These are phyloP conservation scores for Clavariopsis aquatica DNA, from an alignment of 495 filamentous ascomycete genomes.

Conservation along the genomic window DNA sequence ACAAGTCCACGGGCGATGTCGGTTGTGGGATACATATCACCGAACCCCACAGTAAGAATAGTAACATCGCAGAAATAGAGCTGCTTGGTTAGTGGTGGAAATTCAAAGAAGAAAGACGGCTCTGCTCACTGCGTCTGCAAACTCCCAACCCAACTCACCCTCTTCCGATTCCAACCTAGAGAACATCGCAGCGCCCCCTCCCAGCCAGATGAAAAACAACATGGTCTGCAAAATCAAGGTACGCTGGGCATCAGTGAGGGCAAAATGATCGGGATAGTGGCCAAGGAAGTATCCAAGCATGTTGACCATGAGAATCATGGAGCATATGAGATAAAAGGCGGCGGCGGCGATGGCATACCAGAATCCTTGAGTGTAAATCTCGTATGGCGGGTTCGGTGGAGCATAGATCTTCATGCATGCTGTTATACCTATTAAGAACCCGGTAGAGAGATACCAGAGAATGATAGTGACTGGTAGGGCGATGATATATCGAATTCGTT, in stretches of 20 bases:
- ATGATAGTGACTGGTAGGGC: constrained; percentile 69
- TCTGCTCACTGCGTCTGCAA: constrained; percentile 50
- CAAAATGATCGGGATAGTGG: constrained; percentile 75
- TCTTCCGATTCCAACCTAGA: constrained; percentile 44
- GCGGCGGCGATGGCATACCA: constrained; percentile 77
- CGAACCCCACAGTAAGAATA: constrained; percentile 67
- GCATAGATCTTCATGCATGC: constrained; percentile 61
- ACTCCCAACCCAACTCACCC: constrained; percentile 43
- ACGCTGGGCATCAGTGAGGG: constrained; percentile 70
- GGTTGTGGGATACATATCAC: constrained; percentile 55
- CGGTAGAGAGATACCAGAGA: constrained; percentile 66
- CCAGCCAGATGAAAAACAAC: constrained; percentile 63
- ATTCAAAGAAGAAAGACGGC: neutral
- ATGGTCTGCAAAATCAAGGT: constrained; percentile 67
- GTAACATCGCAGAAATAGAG: constrained; percentile 68
- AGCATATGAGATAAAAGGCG: constrained; percentile 63
- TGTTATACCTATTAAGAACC: constrained; percentile 63
- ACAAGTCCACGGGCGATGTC: constrained; percentile 48
- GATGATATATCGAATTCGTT: constrained; percentile 73
- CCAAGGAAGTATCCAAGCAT: constrained; percentile 77
- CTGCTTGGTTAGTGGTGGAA: constrained; percentile 5
- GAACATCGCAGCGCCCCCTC: constrained; percentile 62
- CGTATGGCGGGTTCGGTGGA: constrained; percentile 57
- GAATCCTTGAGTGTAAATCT: constrained; percentile 72
- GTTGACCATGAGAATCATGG: constrained; percentile 68